Evolutionary conservation across 495 filamentous ascomycete genomes (phyloP), one percentile per base, ranked within the genome.

Genomic region (Penicillium canescens): DNA sequence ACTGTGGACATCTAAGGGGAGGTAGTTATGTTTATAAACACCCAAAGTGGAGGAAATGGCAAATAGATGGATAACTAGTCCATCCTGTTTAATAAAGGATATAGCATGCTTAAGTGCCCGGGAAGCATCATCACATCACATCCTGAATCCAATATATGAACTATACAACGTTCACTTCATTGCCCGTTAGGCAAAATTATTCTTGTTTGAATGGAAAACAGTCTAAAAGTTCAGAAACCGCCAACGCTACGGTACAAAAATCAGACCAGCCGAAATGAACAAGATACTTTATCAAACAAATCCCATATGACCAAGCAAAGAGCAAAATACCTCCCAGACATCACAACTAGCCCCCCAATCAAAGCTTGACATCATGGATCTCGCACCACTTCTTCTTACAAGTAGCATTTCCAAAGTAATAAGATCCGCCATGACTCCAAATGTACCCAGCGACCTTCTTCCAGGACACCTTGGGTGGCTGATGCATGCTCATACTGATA

Each of bases 321-420:
- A 28, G 4, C 11, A 44, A 45, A 35, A 6, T n/a, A 28, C 3
- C n/a, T 0, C 40, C 11, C 13, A 37, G 3, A 4, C 4, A 31
- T 33, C 18, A 11, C 0, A 34, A 1, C 12, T 18, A 36, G 23
- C 1, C 9, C 4, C 5, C 23, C 1, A 23, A 16, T 61, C 48
- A 64, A 12, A 52, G 16, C n/a, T 40, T 54, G 26, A 69, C 49
- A 3, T 48, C 46, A 51, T 72, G 59, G 12, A 75, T 60, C 51
- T 74, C 71, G 46, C 66, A 75, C 72, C 72, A 97, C 63, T 91
- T 89, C 76, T 90, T 95, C 67, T 91, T 90, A 62, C 89, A 93
- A 0, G 92, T 96, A 3, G 89, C 84, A 66, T 91, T 86, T 1
- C 90, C 91, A 67, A 96, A 97, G 41, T 78, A 81, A 65, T 96